Base-by-base conservation (phyloP, 1,284 basidiomycete genomes). In the Tylopilus orsonianus region DNA sequence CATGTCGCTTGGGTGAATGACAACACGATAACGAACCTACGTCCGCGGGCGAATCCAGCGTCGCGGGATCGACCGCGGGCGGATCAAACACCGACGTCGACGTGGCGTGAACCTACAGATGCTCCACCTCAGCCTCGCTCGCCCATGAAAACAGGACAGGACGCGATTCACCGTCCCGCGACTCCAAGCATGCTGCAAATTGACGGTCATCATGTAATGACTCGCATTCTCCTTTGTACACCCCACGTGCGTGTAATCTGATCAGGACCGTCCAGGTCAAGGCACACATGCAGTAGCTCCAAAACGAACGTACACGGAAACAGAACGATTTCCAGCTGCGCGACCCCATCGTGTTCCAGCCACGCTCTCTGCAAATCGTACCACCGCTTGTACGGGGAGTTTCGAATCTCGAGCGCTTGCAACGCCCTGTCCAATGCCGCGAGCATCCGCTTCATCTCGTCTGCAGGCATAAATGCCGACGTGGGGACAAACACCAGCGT, bases 281-380 rank as follows among this genome's bases (percentile, higher is more conserved):
- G 4, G 29, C 29, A 4, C 29, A 13, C 13, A 13, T 4, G 8
- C 4, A 30, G 4, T 4, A 30, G 7, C 29, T 14, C 29, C 5
- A 6, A 5, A 5, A 6, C 7, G 10, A 27, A 45, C 52, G 40
- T 47, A 50, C 55, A 50, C 26, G 46, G 48, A 27, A 50, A 53
- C 22, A 61, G 44, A 38, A 54, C 30, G 24, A 56, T 56, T 44
- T 56, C 49, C 27, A 53, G 14, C 24, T 61, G 59, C 8, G 56
- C 44, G 14, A 58, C 42, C 2, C 44, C 43, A n/a, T 61, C 49
- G n/a, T 61, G 61, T 35, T 44, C 59, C 10, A 58, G 49, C 43
- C 47, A 59, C 8, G 53, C 5, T 13, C 58, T 30, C 27, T 52
- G 58, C 22, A 60, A 12, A 1, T 59, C 48, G 10, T 53, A 61